phyloP scores from a whole-genome alignment of 345 rosid genomes.

The Euclidium syriacum region DNA sequence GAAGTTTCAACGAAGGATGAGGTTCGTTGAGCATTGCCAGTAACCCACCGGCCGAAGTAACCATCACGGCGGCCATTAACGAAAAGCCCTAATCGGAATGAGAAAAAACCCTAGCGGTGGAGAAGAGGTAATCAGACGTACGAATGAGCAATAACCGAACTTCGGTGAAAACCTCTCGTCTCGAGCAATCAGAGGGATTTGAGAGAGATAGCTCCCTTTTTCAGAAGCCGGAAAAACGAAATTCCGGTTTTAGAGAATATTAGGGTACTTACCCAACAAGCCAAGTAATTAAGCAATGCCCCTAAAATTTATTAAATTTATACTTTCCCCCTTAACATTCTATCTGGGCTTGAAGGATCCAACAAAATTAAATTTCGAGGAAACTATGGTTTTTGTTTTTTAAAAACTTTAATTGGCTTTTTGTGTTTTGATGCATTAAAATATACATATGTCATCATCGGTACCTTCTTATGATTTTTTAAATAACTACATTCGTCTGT shows the following conservation, averaged over 20 bases:
- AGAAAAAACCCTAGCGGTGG: not conserved
- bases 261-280: not conserved
- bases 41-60: constrained; percentile 88
- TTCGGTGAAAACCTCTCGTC: not conserved
- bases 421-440: too few relatives aligned
- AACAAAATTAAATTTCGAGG: too few relatives aligned
- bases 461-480: too few relatives aligned
- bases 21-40: constrained; percentile 94
- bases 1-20: constrained; percentile 77
- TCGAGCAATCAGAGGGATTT: not conserved
- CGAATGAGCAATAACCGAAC: not conserved
- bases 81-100: not conserved
- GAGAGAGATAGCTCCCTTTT: not conserved
- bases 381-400: too few relatives aligned
- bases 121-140: not conserved
- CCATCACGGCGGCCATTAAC: constrained; percentile 59
- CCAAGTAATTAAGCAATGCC: not conserved
- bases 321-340: not conserved
- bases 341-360: not conserved
- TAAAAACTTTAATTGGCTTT: too few relatives aligned
- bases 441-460: too few relatives aligned
- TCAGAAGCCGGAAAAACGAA: not conserved
- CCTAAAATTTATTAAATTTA: not conserved
- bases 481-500: too few relatives aligned
- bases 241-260: not conserved